Base-by-base conservation (phyloP, 2,329 filamentous ascomycete species). In the Fusarium piperis region DNA sequence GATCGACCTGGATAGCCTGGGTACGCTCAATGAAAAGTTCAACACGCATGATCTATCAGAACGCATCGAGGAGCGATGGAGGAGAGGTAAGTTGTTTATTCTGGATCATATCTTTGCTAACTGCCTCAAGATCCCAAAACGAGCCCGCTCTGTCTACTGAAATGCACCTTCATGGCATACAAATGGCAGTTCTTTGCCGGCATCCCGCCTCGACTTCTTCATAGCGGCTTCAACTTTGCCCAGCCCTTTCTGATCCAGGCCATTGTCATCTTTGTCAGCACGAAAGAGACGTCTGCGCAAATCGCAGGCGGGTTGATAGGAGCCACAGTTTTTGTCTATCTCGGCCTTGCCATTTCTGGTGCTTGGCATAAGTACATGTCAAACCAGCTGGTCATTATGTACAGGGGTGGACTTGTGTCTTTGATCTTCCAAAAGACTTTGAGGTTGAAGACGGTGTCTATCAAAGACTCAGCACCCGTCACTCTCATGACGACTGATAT, bases 341-440 rank as follows among this genome's bases (percentile, higher is more conserved):
- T 81, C 13, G 84, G 84, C 4, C 79, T 85, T 36, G 83, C 83
- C 2, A 79, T 85, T 59, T 67, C 78, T 65, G 48, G 51, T 2
- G 59, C 68, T 2, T 78, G 75, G 63, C 79, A 82, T 60, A 78
- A 78, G 30, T 81, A 83, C 62, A 70, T 78, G 23, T 80, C 80
- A 0, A 80, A 74, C 52, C 81, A 82, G 38, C 75, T 80, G 23
- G 78, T 82, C 28, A 79, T 80, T 10, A 80, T 81, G 76, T 75
- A 78, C 33, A 79, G 82, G 23, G 81, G 78, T 2, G 78, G 76
- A 1, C 62, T 84, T 2, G 73, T 81, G 5, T 83, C 85, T 0
- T 78, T 88, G 70, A 83, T 90, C 2, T 89, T 86, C 71, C 81
- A 82, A 18, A 85, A 86, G 70, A 85, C 84, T 0, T 64, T 85